phyloP scores from a whole-genome alignment of 768 basidiomycete genomes.

The Mycena capillaripes region DNA sequence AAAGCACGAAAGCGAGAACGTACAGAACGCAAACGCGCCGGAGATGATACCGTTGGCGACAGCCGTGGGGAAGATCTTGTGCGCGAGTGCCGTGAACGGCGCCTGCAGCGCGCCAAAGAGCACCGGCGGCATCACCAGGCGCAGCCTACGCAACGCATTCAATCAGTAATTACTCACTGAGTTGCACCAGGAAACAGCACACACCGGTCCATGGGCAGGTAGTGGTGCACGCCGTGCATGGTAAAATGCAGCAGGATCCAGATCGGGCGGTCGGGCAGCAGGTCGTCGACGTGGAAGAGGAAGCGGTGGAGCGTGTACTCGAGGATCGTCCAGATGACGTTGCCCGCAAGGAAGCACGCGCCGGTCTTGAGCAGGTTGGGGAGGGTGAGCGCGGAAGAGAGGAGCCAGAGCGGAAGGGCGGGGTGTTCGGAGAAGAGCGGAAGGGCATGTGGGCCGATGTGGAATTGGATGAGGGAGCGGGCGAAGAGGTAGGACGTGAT shows the following conservation, averaged over 20 bases:
- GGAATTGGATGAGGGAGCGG: constrained; percentile 88
- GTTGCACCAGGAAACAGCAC: too few species aligned
- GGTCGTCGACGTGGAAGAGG: constrained; percentile 94
- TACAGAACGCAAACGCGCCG: constrained; percentile 85
- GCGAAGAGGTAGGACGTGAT: constrained; percentile 85
- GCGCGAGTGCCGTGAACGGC: constrained; percentile 90
- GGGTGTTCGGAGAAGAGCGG: constrained; percentile 74
- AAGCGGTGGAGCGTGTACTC: constrained; percentile 96
- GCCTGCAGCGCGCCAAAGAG: constrained; percentile 83
- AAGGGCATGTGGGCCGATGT: constrained; percentile 60
- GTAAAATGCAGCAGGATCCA: constrained; percentile 92
- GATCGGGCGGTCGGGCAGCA: constrained; percentile 85
- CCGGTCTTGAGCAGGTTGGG: constrained; percentile 66
- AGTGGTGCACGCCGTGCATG: constrained; percentile 97
- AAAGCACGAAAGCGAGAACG: constrained; percentile 41
- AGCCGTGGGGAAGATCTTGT: constrained; percentile 84
- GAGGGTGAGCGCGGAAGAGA: constrained; percentile 62
- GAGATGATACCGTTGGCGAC: constrained; percentile 94
- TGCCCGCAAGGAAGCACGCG: constrained; percentile 85
- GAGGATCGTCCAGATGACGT: constrained; percentile 93
- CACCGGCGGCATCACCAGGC: constrained; percentile 96
- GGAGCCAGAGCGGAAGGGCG: constrained; percentile 63
- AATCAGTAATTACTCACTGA: too few species aligned
- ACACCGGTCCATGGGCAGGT: constrained; percentile 91
- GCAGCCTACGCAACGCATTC: constrained; percentile 52